These are phyloP conservation scores for Primulina eburnea DNA, from an alignment of 257 asterid genomes.

Conservation along the genomic window DNA sequence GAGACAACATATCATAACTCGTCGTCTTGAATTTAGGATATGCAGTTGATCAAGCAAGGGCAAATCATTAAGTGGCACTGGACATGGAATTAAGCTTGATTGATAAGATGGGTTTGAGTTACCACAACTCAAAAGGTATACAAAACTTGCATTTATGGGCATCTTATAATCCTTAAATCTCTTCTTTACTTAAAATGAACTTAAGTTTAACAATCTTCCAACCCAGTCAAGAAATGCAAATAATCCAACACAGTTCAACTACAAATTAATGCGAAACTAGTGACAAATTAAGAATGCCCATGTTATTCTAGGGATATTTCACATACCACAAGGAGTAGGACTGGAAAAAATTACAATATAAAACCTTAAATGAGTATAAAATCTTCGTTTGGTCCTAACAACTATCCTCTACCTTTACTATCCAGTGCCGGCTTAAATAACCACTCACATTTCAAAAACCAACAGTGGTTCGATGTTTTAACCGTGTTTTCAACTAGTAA, in stretches of 20 bases:
- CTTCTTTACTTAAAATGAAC: slow-evolving; percentile 6
- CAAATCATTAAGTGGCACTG: not conserved
- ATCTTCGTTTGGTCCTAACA: not conserved
- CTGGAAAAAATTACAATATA: not conserved
- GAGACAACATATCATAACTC: not conserved
- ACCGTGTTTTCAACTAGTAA: not conserved
- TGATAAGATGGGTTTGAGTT: not conserved
- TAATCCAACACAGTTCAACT: not conserved
- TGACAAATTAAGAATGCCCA: not conserved
- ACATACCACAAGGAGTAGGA: slow-evolving; percentile 4
- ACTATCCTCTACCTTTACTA: slow-evolving; percentile 1
- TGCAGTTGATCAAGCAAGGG: not conserved
- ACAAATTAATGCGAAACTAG: slow-evolving; percentile 1
- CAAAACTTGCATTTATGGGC: not conserved
- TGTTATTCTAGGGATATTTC: not conserved
- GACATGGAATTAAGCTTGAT: not conserved
- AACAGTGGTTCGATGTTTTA: not conserved
- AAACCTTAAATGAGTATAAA: not conserved
- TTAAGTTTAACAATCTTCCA: not conserved
- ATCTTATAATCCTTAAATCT: not conserved
- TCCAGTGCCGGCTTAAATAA: slow-evolving; percentile 15
- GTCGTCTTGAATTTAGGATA: not conserved
- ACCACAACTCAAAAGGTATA: not conserved
- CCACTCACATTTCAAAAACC: slow-evolving; percentile 6
- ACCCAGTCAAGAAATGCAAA: not conserved